These are phyloP conservation scores for Tremella mesenterica DNA, from an alignment of 768 basidiomycete species.

Conservation along the genomic window DNA sequence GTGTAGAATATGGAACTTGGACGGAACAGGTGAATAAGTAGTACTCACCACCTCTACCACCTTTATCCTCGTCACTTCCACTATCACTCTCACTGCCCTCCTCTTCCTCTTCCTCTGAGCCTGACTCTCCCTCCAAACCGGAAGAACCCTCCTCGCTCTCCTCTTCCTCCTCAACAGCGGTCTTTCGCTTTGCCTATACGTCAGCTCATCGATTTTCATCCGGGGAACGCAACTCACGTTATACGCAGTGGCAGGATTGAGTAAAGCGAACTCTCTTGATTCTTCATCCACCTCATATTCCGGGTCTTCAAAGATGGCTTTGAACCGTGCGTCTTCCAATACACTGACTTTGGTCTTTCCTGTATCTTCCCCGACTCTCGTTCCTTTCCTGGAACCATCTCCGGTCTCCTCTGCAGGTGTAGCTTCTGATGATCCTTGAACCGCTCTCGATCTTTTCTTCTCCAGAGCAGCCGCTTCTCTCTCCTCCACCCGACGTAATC, in stretches of 20 bases:
- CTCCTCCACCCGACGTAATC: conserved; percentile 53
- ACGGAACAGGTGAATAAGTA: not conserved
- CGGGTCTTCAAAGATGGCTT: conserved; percentile 79
- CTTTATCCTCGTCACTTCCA: conserved; percentile 10
- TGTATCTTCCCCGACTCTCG: not conserved
- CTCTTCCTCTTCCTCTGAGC: conserved; percentile 13
- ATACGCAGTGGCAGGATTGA: conserved; percentile 75
- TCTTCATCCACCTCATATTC: conserved; percentile 86
- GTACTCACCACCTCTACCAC: conserved; percentile 13
- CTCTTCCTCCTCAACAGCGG: conserved; percentile 79
- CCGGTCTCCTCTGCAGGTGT: no score
- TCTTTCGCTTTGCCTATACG: conserved; percentile 50
- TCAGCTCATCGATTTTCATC: conserved; percentile 1
- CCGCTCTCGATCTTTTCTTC: conserved; percentile 39
- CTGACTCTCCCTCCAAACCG: conserved; percentile 35
- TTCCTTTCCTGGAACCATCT: conserved; percentile 21
- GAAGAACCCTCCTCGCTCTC: conserved; percentile 64
- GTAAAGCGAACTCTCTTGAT: conserved; percentile 76
- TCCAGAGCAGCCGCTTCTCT: conserved; percentile 49
- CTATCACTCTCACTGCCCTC: conserved; percentile 19
- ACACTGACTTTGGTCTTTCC: conserved; percentile 9
- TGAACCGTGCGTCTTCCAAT: conserved; percentile 72
- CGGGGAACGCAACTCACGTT: conserved; percentile 45
- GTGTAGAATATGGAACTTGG: not conserved
- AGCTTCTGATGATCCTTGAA: no score